phyloP scores from a whole-genome alignment of 768 basidiomycete species.

The Russula earlei region DNA sequence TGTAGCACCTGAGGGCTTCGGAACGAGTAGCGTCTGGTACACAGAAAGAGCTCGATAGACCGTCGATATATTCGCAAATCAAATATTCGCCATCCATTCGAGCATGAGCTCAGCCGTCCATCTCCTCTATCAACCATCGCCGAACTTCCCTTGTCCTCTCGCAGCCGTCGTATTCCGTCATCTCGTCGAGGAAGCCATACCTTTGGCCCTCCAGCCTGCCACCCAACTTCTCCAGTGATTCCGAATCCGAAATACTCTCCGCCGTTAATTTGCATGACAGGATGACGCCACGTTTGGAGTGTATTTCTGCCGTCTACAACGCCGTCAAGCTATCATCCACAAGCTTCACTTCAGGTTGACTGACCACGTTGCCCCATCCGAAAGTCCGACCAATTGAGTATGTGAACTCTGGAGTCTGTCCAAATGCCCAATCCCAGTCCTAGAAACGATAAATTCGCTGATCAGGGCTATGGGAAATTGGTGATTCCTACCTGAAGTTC shows the following conservation, averaged over 20 bases:
- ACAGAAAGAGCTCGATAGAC: conserved; percentile 29
- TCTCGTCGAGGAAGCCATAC: conserved; percentile 33
- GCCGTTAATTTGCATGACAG: conserved; percentile 32
- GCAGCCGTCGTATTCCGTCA: conserved; percentile 5
- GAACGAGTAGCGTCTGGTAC: conserved; percentile 66
- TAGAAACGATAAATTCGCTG: conserved; percentile 25
- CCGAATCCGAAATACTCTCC: conserved; percentile 11
- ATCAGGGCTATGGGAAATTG: background rate
- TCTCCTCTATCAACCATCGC: conserved; percentile 27
- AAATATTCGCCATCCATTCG: background rate
- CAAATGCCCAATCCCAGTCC: conserved; percentile 92
- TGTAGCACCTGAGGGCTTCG: conserved; percentile 57
- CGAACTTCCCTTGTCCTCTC: conserved; percentile 23
- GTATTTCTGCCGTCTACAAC: conserved; percentile 37
- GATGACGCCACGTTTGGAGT: conserved; percentile 60
- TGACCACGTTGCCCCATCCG: conserved; percentile 34
- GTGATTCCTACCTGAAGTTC: conserved; percentile 55
- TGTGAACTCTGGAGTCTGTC: conserved; percentile 90
- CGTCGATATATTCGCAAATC: background rate
- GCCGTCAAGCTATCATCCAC: conserved; percentile 2
- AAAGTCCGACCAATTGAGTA: conserved; percentile 39
- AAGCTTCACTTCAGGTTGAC: conserved; percentile 19
- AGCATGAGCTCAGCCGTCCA: conserved; percentile 22
- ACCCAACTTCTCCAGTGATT: conserved; percentile 24
- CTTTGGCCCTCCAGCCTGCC: conserved; percentile 27